Base-by-base conservation (phyloP, 2,329 filamentous ascomycete genomes). In the Verticillium zaregamsianum region DNA sequence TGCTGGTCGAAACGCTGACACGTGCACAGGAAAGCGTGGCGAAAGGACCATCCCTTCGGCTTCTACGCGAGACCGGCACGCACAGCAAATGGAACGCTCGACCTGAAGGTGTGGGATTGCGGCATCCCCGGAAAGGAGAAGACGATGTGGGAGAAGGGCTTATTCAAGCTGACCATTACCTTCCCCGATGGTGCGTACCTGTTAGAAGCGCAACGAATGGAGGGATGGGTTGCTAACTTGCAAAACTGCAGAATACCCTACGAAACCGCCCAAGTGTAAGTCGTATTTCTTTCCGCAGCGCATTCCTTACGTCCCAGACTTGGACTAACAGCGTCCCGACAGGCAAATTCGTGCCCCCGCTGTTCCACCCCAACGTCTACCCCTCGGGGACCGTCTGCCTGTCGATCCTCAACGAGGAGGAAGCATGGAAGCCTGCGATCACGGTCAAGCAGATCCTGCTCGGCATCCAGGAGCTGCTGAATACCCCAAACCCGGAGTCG, bases 321-420 rank as follows among this genome's bases (percentile, higher is more conserved):
- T 52, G 11, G 45, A 14, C 45, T 52, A 20, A 52, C 45, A 52
- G 33, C 20, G 49, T 59, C 28, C 11, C 23, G 64, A 55, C 68
- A 97, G 93, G 93, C 88, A 97, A 97, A 85, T 99, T 99, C 73
- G 86, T 90, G 0, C 95, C 95, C 14, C 94, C 95, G 25, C 87
- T 99, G 49, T 99, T 99, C 80, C 95, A 99, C 73, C 95, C 95
- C 0, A 99, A 99, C 75, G 95, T 99, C 68, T 99, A 99, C 74
- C 95, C 95, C 0, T 98, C 94, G 0, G 96, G 95, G 68, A 99
- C 95, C 57, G 95, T 99, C 65, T 99, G 95, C 73, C 85, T 99
- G 25, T 97, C 92, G 32, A 99, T 99, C 68, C 80, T 99, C 67
- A 99, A 98, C 78, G 96, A 99, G 76, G 95, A 99, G 70, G 95